A percentile compares a stretch with the other conserved stretches of the same genome.
These are phyloP conservation scores for Xylona heveae DNA, from an alignment of 495 filamentous ascomycete genomes.

Conservation along the genomic window DNA sequence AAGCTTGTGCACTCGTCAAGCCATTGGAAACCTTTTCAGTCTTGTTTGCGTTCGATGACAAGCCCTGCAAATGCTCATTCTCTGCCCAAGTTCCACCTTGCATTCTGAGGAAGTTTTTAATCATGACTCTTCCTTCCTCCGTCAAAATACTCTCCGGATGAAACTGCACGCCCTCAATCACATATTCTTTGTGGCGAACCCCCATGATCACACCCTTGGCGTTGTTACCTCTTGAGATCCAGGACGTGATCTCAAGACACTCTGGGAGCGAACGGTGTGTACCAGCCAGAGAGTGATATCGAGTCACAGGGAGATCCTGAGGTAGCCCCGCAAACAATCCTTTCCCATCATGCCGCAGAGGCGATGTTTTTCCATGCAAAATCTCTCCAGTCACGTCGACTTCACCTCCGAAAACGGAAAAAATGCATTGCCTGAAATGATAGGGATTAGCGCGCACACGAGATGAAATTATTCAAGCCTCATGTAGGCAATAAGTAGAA, in stretches of 20 bases:
- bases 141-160: slow-evolving; percentile 96
- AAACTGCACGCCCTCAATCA: slow-evolving; percentile 89
- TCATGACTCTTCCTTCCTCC: slow-evolving; percentile 66
- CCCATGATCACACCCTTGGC: slow-evolving; percentile 77
- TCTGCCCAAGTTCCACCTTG: slow-evolving; percentile 79
- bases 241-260: slow-evolving; percentile 80
- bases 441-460: slow-evolving; percentile 1
- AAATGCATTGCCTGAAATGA: slow-evolving; percentile 56
- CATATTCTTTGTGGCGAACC: slow-evolving; percentile 73
- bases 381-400: slow-evolving; percentile 93
- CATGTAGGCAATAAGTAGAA: not conserved
- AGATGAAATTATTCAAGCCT: too few relatives aligned
- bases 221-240: slow-evolving; percentile 33
- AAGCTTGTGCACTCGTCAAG: too few relatives aligned
- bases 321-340: slow-evolving; percentile 66
- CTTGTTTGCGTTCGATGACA: slow-evolving; percentile 12
- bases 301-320: slow-evolving; percentile 64
- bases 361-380: slow-evolving; percentile 89
- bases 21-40: not conserved
- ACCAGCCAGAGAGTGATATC: slow-evolving; percentile 92
- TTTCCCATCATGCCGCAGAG: slow-evolving; percentile 66
- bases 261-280: slow-evolving; percentile 75
- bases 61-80: slow-evolving; percentile 27
- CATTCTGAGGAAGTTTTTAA: slow-evolving; percentile 78
- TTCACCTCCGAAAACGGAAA: slow-evolving; percentile 71